Base-by-base conservation (phyloP, 2,329 filamentous ascomycete genomes). In the Fusarium sororula region DNA sequence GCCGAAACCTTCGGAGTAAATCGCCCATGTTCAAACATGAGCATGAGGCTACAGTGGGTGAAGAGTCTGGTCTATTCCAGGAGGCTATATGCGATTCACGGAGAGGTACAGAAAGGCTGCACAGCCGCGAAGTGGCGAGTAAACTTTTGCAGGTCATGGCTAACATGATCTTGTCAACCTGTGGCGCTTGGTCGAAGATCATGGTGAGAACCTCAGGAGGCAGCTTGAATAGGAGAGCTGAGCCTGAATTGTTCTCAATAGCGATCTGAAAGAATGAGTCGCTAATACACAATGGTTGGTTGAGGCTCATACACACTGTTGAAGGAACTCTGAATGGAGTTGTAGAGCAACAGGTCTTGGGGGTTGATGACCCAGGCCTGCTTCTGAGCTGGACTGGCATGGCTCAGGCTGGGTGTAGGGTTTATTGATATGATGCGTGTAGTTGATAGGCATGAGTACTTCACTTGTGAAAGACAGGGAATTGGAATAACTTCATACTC, bases 181-280 rank as follows among this genome's bases (percentile, higher is more conserved):
- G 38, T 10, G 48, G 37, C 13, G 70, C 60, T 22, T 75, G 63
- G 7, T 54, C 42, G 44, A 76, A 77, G 42, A 80, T 75, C 8
- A 74, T 66, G 30, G 70, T 57, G n/a, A 80, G 62, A 50, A 80
- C 74, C 35, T 81, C 79, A 22, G 73, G 60, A 14, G 79, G 79
- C 5, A 81, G 64, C n/a, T 44, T 68, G 28, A 77, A 59, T 13
- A 80, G 59, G 1, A 65, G 37, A 38, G 71, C 56, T 22, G 42
- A 66, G 32, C 24, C 50, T 26, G 28, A 14, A 11, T 8, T 59
- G 28, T 10, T 50, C 28, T 65, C 48, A 4, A 22, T 35, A n/a
- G 39, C 24, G 9, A 76, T 24, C 68, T 76, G 11, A 17, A 10
- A 10, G n/a, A 22, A 54, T 74, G 24, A 70, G 69, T 47, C 20